Evolutionary conservation across 1,284 basidiomycete genomes (phyloP), one percentile per base, ranked within the genome.

Genomic region (Ceratobasidium sp.): DNA sequence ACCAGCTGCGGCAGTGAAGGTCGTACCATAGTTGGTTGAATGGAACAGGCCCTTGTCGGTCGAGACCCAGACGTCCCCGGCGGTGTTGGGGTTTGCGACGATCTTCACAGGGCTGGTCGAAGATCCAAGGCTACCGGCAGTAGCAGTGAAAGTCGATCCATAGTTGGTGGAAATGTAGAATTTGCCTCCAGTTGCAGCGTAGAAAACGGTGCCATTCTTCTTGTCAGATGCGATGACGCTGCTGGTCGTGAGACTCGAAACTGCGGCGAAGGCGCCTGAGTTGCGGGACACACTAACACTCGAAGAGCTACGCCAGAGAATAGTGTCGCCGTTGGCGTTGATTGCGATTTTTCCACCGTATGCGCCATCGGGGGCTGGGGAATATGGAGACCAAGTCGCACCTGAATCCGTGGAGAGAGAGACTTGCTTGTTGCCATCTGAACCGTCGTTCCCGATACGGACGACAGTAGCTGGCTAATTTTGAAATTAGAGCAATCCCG

Each of bases 141-240:
- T 79, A 1, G 74, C 76, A 8, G 81, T 76, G 80, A 89, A 90
- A 0, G 88, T 87, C 76, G 84, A 83, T 4, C 86, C 89, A 24
- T 84, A 84, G 75, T 90, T 84, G 6, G 81, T 84, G 8, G 88
- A 89, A 22, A 88, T 76, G 79, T 89, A 90, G 83, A 90, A 89
- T n/a, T 81, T 82, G 13, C 83, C 83, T 0, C 84, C 84, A 19
- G 85, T 83, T 14, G 88, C 87, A 43, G 84, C 88, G 78, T 89
- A 90, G 82, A 89, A 89, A 11, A 59, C 53, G 1, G 75, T 66
- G n/a, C 39, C 66, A 80, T 85, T 86, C 77, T 83, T 83, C 81
- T 89, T 89, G 81, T 90, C 89, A 2, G 88, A 87, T 7, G 88
- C 88, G 76, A 90, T 89, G 16, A 82, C 84, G 0, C 88, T 85